Evolutionary conservation across 2,329 filamentous ascomycete species (phyloP), one percentile per base, ranked within the genome.

Genomic region (Eutypa lata): DNA sequence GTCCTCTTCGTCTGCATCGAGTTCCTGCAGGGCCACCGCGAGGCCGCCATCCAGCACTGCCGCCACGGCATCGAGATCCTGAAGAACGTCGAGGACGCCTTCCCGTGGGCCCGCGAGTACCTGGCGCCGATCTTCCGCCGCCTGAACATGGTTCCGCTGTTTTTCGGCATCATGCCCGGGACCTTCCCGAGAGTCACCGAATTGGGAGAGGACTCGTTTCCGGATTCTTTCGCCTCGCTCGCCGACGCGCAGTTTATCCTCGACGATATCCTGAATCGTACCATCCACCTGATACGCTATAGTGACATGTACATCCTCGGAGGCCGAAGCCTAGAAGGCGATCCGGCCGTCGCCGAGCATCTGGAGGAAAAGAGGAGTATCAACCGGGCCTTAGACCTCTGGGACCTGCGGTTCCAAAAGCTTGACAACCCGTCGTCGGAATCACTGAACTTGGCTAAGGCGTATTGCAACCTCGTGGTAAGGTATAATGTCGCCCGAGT

Each of bases 1-100:
- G 54, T 75, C 2, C 59, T 77, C 16, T 76, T 77, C 52, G 65
- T 73, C 35, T 76, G 73, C 54, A 71, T 77, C 50, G 74, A 76
- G 55, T 69, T 74, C 51, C 60, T 76, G 1, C 68, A 69, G 1
- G 72, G 68, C 8, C 66, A 76, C 57, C 60, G 59, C 18, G 57
- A 64, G 6, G 62, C 65, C 3, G 74, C 72, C 1, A 63, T 70
- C 4, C 61, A 62, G 8, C 74, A 77, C 51, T 68, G 66, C 4
- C 64, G 63, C 0, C 73, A 76, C 50, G 74, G 74, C 10, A 64
- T 73, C 16, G 56, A 56, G 16, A 65, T 76, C 1, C 62, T 74
- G 7, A 68, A 69, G 48, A 58, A 57, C n/a, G 57, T 63, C 13
- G 53, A 58, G 28, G 47, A 52, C 10, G 55, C 59, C 2, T 63